These are phyloP conservation scores for Botrytis aclada DNA, from an alignment of 2,329 filamentous ascomycete genomes.

Conservation along the genomic window DNA sequence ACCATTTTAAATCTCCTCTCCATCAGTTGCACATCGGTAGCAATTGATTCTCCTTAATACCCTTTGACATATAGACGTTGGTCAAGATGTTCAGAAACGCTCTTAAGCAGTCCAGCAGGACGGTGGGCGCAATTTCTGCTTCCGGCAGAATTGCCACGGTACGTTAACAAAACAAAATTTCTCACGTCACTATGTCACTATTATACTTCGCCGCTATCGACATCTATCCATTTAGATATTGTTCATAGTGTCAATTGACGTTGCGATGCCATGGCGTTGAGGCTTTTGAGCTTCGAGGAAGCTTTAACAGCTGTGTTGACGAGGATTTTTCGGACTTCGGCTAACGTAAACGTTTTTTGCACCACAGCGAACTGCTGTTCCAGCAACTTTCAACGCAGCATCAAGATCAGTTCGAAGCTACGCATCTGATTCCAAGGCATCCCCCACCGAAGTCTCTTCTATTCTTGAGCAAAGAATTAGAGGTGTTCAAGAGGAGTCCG, in stretches of 20 bases:
- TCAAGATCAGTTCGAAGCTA: conserved; percentile 78
- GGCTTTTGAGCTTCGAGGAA: conserved; percentile 42
- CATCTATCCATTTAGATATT: conserved; percentile 39
- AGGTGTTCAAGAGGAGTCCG: conserved; percentile 94
- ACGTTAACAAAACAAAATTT: conserved; percentile 60
- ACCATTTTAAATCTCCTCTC: conserved; percentile 55
- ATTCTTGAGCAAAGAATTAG: conserved; percentile 99
- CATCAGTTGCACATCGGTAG: conserved; percentile 62
- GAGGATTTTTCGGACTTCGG: conserved; percentile 48
- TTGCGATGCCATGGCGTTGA: conserved; percentile 34
- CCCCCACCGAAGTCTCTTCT: conserved; percentile 96
- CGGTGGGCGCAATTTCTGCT: conserved; percentile 90
- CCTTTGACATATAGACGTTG: conserved; percentile 50
- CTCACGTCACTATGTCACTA: conserved; percentile 29
- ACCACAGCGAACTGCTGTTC: conserved; percentile 83
- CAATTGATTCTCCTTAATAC: conserved; percentile 59
- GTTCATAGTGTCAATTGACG: conserved; percentile 42
- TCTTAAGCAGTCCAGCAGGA: conserved; percentile 93
- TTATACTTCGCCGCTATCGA: conserved; percentile 41
- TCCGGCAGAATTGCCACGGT: conserved; percentile 89
- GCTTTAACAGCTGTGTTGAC: conserved; percentile 35
- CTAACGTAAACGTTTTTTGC: conserved; percentile 51
- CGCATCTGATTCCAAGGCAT: conserved; percentile 88
- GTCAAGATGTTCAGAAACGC: conserved; percentile 95
- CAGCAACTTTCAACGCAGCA: conserved; percentile 69